Evolutionary conservation across 345 rosid genomes (phyloP), one percentile per base, ranked within the genome.

Genomic region (Linum trigynum): DNA sequence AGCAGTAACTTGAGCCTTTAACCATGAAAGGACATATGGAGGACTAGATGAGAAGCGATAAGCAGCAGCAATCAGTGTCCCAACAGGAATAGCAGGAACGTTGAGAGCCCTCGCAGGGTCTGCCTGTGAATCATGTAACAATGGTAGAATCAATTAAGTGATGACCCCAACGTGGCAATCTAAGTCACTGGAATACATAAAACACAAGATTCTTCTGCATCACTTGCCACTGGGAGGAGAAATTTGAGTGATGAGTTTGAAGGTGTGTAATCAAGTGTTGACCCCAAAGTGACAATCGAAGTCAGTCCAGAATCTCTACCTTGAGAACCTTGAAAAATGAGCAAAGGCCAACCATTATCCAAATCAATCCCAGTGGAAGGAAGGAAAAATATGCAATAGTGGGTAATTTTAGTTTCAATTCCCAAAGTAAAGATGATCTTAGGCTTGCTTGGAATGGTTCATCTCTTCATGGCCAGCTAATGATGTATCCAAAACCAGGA

Each of bases 171-270:
- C 40, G 38, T 23, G 50, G 35, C 36, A n/a, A 41, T 40, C 4
- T 39, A 32, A 23, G 38, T 41, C 16, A 6, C 53, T 5, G 38
- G 67, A 61, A 71, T 65, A 59, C 57, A 50, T 5, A 50, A 17
- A 23, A 39, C 11, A 9, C 16, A 38, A 38, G 17, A 11, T 48
- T 7, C 53, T 60, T 12, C 38, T 23, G 11, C 41, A 55, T 65
- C 74, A 82, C 91, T 84, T 83, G 70, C 98, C 81, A 86, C 78
- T 14, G 88, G 94, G 80, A 92, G 77, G 71, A 90, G 80, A 74
- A 82, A 69, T 67, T 79, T 90, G 56, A 87, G 84, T 60, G 80
- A 73, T 56, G 97, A 90, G 70, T 74, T 70, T 55, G 97, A 92
- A 70, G 88, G 69, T 39, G 83, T 69, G 74, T 86, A 90, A 72